Conservation (phyloP, 441 rosid genomes). For the Populus trichocarpa region DNA sequence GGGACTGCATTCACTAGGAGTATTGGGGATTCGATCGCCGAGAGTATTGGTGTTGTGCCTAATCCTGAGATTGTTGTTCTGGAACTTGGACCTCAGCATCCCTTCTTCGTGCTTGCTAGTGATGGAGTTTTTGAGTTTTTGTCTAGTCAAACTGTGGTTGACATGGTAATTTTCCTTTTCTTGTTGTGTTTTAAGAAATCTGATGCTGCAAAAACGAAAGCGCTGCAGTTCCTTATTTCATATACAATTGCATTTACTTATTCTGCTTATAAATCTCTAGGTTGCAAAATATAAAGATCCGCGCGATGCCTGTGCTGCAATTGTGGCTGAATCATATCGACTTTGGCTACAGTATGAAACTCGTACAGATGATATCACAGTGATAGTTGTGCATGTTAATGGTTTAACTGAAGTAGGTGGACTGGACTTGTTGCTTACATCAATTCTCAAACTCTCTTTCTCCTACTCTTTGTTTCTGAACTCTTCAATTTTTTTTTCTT, state of each 20-base stretch:
- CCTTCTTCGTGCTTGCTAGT: slow-evolving; percentile 97
- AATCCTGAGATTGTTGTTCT: slow-evolving; percentile 93
- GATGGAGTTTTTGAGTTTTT: slow-evolving; percentile 99
- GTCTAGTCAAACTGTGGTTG: slow-evolving; percentile 93
- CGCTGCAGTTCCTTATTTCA: neutral
- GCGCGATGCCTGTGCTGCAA: slow-evolving; percentile 99
- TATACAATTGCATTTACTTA: neutral
- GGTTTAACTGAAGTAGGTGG: slow-evolving; percentile 69
- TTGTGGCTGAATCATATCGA: slow-evolving; percentile 99
- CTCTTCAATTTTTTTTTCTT: slow-evolving; percentile 11
- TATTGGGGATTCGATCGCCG: slow-evolving; percentile 93
- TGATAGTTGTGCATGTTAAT: slow-evolving; percentile 88
- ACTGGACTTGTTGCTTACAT: slow-evolving; percentile 17
- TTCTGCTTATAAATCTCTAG: slow-evolving; percentile 35
- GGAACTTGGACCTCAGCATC: slow-evolving; percentile 76
- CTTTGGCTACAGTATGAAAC: slow-evolving; percentile 99
- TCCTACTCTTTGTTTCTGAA: slow-evolving; percentile 13
- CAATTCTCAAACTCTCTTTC: neutral
- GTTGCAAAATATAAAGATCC: slow-evolving; percentile 96
- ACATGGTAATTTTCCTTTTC: slow-evolving; percentile 68
- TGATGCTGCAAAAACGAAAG: neutral
- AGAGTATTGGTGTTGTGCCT: slow-evolving; percentile 95
- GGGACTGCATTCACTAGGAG: slow-evolving; percentile 99
- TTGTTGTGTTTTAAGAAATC: neutral
- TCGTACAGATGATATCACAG: slow-evolving; percentile 98